Base-by-base conservation (phyloP, 2,329 filamentous ascomycete species). In the Sporothrix variecibatus region DNA sequence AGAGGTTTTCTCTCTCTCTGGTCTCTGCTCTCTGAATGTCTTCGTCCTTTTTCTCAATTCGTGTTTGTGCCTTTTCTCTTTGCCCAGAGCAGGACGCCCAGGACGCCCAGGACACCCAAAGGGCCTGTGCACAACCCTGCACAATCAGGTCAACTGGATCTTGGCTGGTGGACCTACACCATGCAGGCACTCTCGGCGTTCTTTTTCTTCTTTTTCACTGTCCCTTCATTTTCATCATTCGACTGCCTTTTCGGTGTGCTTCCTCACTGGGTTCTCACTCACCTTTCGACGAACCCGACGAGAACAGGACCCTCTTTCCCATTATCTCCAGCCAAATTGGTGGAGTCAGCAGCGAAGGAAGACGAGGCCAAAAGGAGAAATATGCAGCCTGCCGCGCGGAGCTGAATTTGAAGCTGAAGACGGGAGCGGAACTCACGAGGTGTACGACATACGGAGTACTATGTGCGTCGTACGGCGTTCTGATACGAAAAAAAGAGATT, bases 131-230 rank as follows among this genome's bases (percentile, higher is more conserved):
- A 15, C 53, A 20, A 58, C 53, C n/a, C 23, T 3, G n/a, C 26
- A 31, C 26, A 31, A 49, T 15, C 15, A 20, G 56, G n/a, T 58
- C 56, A 31, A 60, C 17, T 46, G 8, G 60, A 46, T 67, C 62
- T 67, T 28, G 62, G 62, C 62, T 67, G 62, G 60, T 46, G 62
- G 38, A 65, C 53, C 53, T 43, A 20, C 31, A n/a, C 34, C 34
- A 65, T 67, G 62, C 62, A 67, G 62, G 38, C 62, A 67, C 62
- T 67, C 62, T 65, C n/a, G 62, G 62, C 62, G 62, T 65, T 65
- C 34, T 62, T 60, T 20, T 26, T 53, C 6, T 20, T 3, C 2
- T 34, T 34, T 34, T 12, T 6, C n/a, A 8, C 0, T 49, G 12
- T 49, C 7, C 51, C 26, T 26, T 56, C 51, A n/a, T 43, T 62